Base-by-base conservation (phyloP, 108 stramenopile species). In the Cyclotella cryptica region DNA sequence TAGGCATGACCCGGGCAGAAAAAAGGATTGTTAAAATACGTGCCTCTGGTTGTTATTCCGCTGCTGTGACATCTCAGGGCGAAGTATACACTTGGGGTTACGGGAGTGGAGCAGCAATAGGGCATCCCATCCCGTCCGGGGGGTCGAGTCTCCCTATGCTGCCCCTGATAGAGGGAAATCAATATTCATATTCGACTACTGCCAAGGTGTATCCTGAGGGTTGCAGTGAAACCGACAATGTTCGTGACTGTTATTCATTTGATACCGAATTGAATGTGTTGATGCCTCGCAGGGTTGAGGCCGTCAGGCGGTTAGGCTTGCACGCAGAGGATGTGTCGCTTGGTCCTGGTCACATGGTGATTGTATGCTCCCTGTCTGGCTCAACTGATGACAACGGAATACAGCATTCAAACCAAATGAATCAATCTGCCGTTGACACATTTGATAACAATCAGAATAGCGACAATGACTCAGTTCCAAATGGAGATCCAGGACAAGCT, bases 11-110 rank as follows among this genome's bases (percentile, higher is more conserved):
- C 39, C 15, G 42, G 54, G 58, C 69, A 54, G 30, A 29, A 21
- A 30, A 59, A 27, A 84, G 72, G 66, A 86, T 95, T 64, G 75
- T 80, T 24, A 67, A 83, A n/a, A 79, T 95, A 28, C 80, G 85
- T 44, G 92, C 92, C 7, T 85, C 87, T 41, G 89, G 91, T 1
- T 86, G 83, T 58, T 95, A 87, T 57, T 93, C 92, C 35, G 85
- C 89, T 51, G 94, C 94, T 30, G 42, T 90, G 29, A 86, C 87
- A 22, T 84, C 88, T 27, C 55, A 68, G 12, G 94, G 94, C 11
- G 89, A 93, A 66, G 58, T 93, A 8, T 95, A 93, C 59, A 86
- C 88, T 22, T 95, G 92, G 92, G 94, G 94, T 55, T 93, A 88
- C 61, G 92, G 91, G 51, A 90, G 92, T 70, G 87, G 89, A 18